Evolutionary conservation across 306 rosid genomes (phyloP), one percentile per base, ranked within the genome.

Genomic region (Cyclanthera cordifolia): DNA sequence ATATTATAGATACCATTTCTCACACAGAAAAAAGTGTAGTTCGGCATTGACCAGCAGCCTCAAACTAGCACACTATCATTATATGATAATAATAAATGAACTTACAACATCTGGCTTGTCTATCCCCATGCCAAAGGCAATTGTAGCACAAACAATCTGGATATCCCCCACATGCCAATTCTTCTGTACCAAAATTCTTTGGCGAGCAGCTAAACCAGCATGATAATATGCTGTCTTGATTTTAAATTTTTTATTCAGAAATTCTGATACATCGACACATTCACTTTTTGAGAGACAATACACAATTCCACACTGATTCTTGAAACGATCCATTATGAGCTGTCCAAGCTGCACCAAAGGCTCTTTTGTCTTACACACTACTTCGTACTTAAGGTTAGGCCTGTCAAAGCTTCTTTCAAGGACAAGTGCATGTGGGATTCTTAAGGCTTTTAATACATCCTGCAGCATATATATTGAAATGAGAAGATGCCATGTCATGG

Each of bases 111-210:
- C 96, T 46, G 95, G 76, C 71, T 93, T 93, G 90, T 89, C 98
- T 80, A 93, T 93, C 74, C 98, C 98, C 96, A 93, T 93, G 61
- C 98, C 98, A 80, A 93, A 93, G 79, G 98, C 96, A 82, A 93
- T 93, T 61, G 96, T 89, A 49, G 96, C 96, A 54, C 96, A 93
- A 52, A 90, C 96, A 39, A 93, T 72, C 53, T 87, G 94, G 70
- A 88, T 85, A 79, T 90, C 91, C 69, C 98, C 96, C 6, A 76
- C 79, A 45, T 90, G 84, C 98, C 98, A 93, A 75, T 83, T 89
- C 80, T 78, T 90, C 76, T 93, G 98, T 47, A 85, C 96, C 49
- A 85, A 51, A 76, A 90, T 90, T 85, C 96, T 87, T 72, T 87
- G 98, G 34, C 85, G 85, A 66, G 86, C 85, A 52, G 85, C 85